These are phyloP conservation scores for Saccharomycopsis oosterbeekiorum DNA, from an alignment of 805 yeast genomes.

Conservation along the genomic window DNA sequence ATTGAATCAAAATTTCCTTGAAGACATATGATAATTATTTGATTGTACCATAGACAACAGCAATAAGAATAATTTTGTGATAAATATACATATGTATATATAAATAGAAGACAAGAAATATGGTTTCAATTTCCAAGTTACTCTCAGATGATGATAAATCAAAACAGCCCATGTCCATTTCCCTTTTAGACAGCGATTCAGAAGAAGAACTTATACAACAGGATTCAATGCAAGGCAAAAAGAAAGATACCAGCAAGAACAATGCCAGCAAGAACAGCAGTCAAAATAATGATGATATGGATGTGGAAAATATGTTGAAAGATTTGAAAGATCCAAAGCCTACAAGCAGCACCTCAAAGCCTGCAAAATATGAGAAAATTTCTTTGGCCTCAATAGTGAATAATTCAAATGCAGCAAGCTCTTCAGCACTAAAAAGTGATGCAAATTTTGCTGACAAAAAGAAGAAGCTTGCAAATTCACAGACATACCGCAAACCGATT, in stretches of 20 bases:
- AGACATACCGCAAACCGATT: constrained; percentile 6
- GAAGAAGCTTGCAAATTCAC: background rate
- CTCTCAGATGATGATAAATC: background rate
- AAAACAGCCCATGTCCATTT: background rate
- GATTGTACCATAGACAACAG: too few species aligned
- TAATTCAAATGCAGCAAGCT: background rate
- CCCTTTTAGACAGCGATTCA: background rate
- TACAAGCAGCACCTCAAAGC: background rate
- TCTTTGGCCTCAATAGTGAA: background rate
- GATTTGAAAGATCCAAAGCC: background rate
- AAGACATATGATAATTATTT: too few species aligned
- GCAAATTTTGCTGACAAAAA: background rate
- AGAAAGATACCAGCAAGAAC: too few species aligned
- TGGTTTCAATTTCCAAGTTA: background rate
- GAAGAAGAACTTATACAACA: background rate
- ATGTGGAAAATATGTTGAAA: background rate
- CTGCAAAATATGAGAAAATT: background rate
- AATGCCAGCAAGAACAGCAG: too few species aligned
- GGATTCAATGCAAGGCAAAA: background rate
- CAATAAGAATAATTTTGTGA: background rate
- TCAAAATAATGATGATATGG: background rate
- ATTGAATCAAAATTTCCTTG: too few species aligned
- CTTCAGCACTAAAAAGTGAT: background rate
- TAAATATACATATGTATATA: background rate
- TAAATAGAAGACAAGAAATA: background rate